Percentiles rank a stretch among this genome's conserved stretches.
phyloP scores from a whole-genome alignment of 257 asterid species.

The Cruciata laevipes region DNA sequence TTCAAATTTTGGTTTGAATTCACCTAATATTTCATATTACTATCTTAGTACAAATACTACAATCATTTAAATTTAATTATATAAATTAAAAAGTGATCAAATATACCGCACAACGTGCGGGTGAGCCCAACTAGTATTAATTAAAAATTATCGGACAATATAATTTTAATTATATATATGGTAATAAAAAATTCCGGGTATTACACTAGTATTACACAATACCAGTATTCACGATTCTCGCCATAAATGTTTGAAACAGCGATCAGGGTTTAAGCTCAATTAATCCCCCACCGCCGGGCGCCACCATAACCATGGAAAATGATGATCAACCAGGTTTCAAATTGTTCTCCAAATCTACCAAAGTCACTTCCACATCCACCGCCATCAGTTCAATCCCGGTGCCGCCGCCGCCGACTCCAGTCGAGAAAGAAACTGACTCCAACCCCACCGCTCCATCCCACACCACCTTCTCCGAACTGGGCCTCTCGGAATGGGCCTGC shows the following conservation, averaged over 20 bases:
- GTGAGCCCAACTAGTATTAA: no score
- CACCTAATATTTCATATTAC: no score
- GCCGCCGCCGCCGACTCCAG: not conserved
- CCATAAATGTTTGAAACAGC: not conserved
- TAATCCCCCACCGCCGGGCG: not conserved
- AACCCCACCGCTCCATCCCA: constrained; percentile 44
- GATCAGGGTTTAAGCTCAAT: not conserved
- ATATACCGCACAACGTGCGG: no score
- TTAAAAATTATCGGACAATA: no score
- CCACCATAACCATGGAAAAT: constrained; percentile 23
- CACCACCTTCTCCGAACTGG: constrained; percentile 63
- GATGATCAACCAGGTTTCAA: constrained; percentile 32
- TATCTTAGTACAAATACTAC: no score
- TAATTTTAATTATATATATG: no score
- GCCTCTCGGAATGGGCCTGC: constrained; percentile 78
- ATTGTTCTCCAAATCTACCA: constrained; percentile 43
- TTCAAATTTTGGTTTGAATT: no score
- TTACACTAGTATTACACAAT: no score
- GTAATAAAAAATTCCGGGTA: no score
- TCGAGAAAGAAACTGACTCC: constrained; percentile 51
- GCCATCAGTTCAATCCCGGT: not conserved
- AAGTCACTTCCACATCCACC: not conserved
- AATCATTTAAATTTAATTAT: no score
- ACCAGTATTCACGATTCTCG: no score
- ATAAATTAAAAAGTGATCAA: no score